Evolutionary conservation across 148 eudicot species (phyloP).

Genomic region (Tetragonia tetragonoides): DNA sequence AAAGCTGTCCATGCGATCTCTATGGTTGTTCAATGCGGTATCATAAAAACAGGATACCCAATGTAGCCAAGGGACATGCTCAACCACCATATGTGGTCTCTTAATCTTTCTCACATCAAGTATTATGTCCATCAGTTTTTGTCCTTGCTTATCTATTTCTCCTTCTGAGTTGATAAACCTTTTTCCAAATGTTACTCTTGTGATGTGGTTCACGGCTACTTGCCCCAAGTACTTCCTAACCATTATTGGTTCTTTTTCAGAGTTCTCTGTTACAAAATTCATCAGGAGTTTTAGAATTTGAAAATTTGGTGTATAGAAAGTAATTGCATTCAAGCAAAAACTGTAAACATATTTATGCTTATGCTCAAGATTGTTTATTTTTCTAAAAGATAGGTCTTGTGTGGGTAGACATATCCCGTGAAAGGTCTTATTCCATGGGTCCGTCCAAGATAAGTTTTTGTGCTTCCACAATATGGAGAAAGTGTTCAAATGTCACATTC

Average conservation of each 20-base stretch:
- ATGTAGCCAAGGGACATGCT: constrained; percentile 9
- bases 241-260: neutral
- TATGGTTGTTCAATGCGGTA: neutral
- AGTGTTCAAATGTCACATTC: too few relatives aligned
- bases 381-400: too few relatives aligned
- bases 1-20: constrained; percentile 7
- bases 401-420: too few relatives aligned
- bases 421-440: too few relatives aligned
- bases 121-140: constrained; percentile 11
- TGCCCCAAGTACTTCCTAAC: constrained; percentile 12
- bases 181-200: constrained; percentile 19
- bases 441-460: too few relatives aligned
- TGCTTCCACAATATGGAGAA: too few relatives aligned
- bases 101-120: constrained; percentile 3
- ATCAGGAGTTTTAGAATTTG: neutral
- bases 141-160: constrained; percentile 13
- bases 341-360: too few relatives aligned
- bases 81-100: constrained; percentile 12
- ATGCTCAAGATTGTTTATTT: too few relatives aligned
- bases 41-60: constrained; percentile 7
- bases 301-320: neutral
- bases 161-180: constrained; percentile 13
- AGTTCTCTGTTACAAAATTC: neutral
- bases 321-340: neutral
- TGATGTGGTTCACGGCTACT: constrained; percentile 17